Base-by-base conservation (phyloP, 257 asterid genomes). In the Thymus quinquecostatus region DNA sequence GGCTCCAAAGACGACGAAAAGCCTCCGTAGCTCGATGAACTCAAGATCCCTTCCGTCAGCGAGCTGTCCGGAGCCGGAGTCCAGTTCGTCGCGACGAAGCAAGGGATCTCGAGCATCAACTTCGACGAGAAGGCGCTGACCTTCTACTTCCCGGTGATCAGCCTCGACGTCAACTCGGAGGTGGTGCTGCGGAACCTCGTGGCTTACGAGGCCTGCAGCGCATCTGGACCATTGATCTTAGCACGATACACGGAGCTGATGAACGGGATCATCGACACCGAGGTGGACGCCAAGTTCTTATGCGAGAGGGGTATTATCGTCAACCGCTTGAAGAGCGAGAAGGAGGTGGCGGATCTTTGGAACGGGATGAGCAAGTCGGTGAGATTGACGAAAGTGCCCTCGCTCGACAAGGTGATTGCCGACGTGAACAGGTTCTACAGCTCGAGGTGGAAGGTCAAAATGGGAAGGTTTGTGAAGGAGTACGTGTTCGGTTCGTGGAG, bases 401-500 rank as follows among this genome's bases (percentile, higher is more conserved):
- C 74, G 64, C 71, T 88, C 69, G 97, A 91, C 29, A 68, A 66
- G 14, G 87, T 82, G 72, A 88, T 88, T n/a, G 87, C 73, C 27
- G 88, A 88, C 71, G 92, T 88, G 8, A 87, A 88, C 67, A 81
- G 69, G 75, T 84, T 71, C 48, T 88, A 91, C 73, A 74, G 79
- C 4, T 76, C 78, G 8, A 87, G 80, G 50, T 88, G 90, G 92
- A 91, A 59, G 78, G 88, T 84, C n/a, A 85, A 79, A 13, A 10
- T 74, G 40, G 82, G 74, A 41, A 91, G 65, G 1, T 82, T 82
- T 76, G 47, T 89, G 78, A 84, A 60, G 81, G 48, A 40, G 1
- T 79, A 86, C 68, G 89, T 87, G 77, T 91, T 81, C 70, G 84
- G 82, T 0, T 87, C 96, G 8, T 88, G 95, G 97, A 80, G 66